Evolutionary conservation across 139 green algal genomes (phyloP), one percentile per base, ranked within the genome.

Genomic region (Ostreobium quekettii): DNA sequence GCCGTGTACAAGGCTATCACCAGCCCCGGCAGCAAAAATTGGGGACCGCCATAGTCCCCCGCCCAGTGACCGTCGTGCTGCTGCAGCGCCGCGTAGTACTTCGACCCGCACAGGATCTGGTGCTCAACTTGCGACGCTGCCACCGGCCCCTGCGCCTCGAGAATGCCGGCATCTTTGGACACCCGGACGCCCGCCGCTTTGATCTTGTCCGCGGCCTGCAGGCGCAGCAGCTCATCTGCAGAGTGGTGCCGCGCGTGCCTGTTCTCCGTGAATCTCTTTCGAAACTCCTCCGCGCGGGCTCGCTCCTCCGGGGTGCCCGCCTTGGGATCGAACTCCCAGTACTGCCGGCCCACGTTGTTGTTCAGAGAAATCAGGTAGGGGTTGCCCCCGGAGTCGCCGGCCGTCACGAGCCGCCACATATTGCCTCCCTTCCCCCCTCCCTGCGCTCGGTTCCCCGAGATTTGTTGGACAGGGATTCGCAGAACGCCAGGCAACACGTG

Each of bases 21-120:
- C 60, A 99, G 67, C 4, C 94, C 95, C 0, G 95, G 94, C 78
- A 99, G 90, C 5, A 99, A 82, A 76, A 99, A 99, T 90, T 98
- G 97, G 1, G 95, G 95, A 1, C 95, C 95, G 0, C 95, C 95
- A 66, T 99, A 99, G 78, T 98, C 95, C 7, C 92, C 91, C 0
- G 90, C 83, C 79, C 86, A 99, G 78, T 99, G 95, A 2, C 95
- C 95, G 68, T 98, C 94, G 0, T 97, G 83, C 36, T 79, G 67
- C 75, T 97, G 88, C 68, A 98, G 65, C 29, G 67, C 79, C 53
- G 87, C 80, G 38, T 93, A 97, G 53, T 92, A 96, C 30, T 73
- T 76, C 36, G 93, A 82, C 7, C 67, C 89, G 4, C 79, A 83
- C n/a, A 78, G 71, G 2, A 92, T 60, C 26, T 85, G 78, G 32